Evolutionary conservation across 345 rosid species (phyloP), one percentile per base, ranked within the genome.

Genomic region (Fremontodendron californicum): DNA sequence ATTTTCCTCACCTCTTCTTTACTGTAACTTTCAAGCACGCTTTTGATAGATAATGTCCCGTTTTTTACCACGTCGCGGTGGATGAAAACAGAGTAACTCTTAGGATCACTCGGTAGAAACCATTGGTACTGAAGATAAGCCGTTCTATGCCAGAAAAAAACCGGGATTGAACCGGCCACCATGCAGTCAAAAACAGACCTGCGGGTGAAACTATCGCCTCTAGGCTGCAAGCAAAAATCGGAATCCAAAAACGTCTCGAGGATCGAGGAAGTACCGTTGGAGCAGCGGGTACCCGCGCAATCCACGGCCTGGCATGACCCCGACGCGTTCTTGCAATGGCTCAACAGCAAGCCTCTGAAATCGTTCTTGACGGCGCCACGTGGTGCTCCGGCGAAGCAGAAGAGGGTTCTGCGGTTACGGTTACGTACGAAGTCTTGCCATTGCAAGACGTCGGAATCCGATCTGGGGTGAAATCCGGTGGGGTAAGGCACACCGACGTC

Each of bases 401-500:
- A 96, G 6, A 96, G 90, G 0, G 85, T 87, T 0, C 80, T 39
- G 8, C 98, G 93, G 6, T 71, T 79, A 0, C 90, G 89, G 12
- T 64, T 61, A 2, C 98, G 84, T 27, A 96, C 97, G 57, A 80
- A 88, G 33, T 88, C 90, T 76, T 96, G 98, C 99, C 99, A 96
- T 13, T 79, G 81, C 2, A 80, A n/a, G 55, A 96, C 75, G 60
- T 96, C 99, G 63, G 87, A 58, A 54, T 85, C 93, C 9, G 97
- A 82, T 61, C 93, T 58, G 21, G 99, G 99, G 85, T 96, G 99
- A 93, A 96, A 96, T 77, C 98, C 97, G 1, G 98, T 96, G 43
- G 99, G 99, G 84, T 96, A 96, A 0, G 99, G 99, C 0, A 94
- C 88, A 58, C 93, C 97, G 76, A 96, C 93, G 57, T 96, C 98